A percentile compares a stretch with the other conserved stretches of the same genome.
These are phyloP conservation scores for Pseudogymnoascus sp. DNA, from an alignment of 2,329 filamentous ascomycete species.

Conservation along the genomic window DNA sequence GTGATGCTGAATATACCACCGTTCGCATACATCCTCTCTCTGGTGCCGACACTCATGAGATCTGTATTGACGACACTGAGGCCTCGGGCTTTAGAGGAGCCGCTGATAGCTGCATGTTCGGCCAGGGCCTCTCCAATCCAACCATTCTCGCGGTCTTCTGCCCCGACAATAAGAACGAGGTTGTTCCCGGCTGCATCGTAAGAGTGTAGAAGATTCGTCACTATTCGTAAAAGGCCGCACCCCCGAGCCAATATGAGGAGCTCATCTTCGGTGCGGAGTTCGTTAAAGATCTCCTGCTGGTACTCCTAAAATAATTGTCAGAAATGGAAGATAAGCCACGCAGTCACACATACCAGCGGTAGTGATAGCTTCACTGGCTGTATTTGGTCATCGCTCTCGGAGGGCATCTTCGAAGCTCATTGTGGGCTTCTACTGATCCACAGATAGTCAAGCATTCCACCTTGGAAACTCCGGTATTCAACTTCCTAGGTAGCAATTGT, in stretches of 20 bases:
- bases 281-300: conserved; percentile 90
- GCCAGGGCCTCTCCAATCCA: conserved; percentile 96
- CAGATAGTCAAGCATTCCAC: background rate
- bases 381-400: conserved; percentile 35
- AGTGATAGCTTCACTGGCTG: conserved; percentile 75
- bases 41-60: conserved; percentile 72
- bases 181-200: conserved; percentile 96
- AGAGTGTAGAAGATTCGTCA: conserved; percentile 93
- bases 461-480: background rate
- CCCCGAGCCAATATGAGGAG: conserved; percentile 86
- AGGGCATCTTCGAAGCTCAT: conserved; percentile 24
- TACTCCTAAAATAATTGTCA: conserved; percentile 52
- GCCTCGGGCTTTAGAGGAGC: conserved; percentile 71
- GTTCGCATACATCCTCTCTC: conserved; percentile 84
- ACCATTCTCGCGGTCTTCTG: conserved; percentile 85
- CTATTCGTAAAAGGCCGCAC: conserved; percentile 80
- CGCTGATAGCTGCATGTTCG: conserved; percentile 88
- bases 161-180: conserved; percentile 78
- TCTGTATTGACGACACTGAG: conserved; percentile 92
- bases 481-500: background rate
- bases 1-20: conserved; percentile 95
- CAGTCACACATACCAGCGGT: conserved; percentile 49
- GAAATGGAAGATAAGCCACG: background rate
- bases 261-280: conserved; percentile 84
- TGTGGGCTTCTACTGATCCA: background rate